Evolutionary conservation across 75 land plant species (phyloP).

Genomic region (Pinus taeda): DNA sequence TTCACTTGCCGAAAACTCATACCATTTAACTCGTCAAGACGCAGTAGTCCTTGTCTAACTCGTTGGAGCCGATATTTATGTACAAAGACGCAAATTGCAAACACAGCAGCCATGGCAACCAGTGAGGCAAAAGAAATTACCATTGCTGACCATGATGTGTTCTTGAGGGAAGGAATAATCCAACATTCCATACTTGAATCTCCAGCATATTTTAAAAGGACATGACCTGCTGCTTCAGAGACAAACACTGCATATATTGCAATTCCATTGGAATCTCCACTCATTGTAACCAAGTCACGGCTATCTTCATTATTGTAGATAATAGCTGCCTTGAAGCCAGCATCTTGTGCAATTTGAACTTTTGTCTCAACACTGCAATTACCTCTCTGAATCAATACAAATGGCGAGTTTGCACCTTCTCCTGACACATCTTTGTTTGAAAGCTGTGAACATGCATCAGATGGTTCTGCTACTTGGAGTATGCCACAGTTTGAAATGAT

Average conservation of each 20-base stretch:
- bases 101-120: constrained; percentile 39
- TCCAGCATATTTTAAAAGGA: constrained; percentile 37
- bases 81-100: constrained; percentile 37
- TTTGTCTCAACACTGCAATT: constrained; percentile 40
- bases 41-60: constrained; percentile 10
- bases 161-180: constrained; percentile 37
- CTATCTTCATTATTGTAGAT: constrained; percentile 41
- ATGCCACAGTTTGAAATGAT: constrained; percentile 5
- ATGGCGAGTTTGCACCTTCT: constrained; percentile 7
- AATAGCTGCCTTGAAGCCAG: constrained; percentile 41
- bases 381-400: constrained; percentile 37
- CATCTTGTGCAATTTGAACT: constrained; percentile 43
- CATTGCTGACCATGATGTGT: constrained; percentile 54
- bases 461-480: constrained; percentile 13
- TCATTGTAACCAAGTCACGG: constrained; percentile 43
- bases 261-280: constrained; percentile 41
- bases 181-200: constrained; percentile 48
- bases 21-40: constrained; percentile 10
- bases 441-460: constrained; percentile 11
- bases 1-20: constrained; percentile 52
- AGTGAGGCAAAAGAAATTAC: constrained; percentile 60
- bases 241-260: constrained; percentile 73
- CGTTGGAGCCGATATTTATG: constrained; percentile 25
- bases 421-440: background rate
- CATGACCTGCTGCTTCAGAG: constrained; percentile 60